Conservation (phyloP, 73 alveolate genomes). For the Paramecium sexaurelia region DNA sequence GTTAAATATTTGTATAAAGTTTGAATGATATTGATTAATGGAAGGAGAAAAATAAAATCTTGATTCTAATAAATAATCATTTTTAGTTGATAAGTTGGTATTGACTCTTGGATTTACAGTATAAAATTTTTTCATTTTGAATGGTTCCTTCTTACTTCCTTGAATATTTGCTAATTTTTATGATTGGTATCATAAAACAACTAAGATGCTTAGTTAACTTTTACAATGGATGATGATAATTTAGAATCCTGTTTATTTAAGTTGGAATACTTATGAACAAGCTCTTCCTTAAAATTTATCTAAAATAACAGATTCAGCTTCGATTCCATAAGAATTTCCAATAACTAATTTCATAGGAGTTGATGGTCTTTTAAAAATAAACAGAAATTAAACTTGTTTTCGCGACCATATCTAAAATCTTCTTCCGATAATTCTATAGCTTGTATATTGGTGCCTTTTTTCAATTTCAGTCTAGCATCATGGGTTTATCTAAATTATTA, state of each 20-base stretch:
- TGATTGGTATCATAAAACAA: slow-evolving; percentile 53
- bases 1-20: no score
- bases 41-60: no score
- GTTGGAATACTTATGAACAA: not conserved
- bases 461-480: slow-evolving; percentile 52
- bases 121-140: slow-evolving; percentile 63
- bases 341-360: slow-evolving; percentile 80
- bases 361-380: slow-evolving; percentile 70
- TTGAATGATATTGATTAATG: no score
- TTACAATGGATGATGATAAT: not conserved
- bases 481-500: slow-evolving; percentile 44
- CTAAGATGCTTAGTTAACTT: not conserved
- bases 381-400: slow-evolving; percentile 52
- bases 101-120: slow-evolving; percentile 45
- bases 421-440: slow-evolving; percentile 61
- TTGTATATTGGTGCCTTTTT: slow-evolving; percentile 22
- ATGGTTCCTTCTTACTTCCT: slow-evolving; percentile 4
- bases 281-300: slow-evolving; percentile 16
- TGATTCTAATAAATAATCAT: slow-evolving; percentile 17
- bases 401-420: slow-evolving; percentile 64
- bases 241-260: not conserved
- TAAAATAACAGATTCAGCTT: slow-evolving; percentile 54
- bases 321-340: slow-evolving; percentile 77
- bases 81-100: not conserved
- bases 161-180: slow-evolving; percentile 20